Evolutionary conservation across 1,284 basidiomycete genomes (phyloP), one percentile per base, ranked within the genome.

Genomic region (Pyrrhoderma lamaoense): DNA sequence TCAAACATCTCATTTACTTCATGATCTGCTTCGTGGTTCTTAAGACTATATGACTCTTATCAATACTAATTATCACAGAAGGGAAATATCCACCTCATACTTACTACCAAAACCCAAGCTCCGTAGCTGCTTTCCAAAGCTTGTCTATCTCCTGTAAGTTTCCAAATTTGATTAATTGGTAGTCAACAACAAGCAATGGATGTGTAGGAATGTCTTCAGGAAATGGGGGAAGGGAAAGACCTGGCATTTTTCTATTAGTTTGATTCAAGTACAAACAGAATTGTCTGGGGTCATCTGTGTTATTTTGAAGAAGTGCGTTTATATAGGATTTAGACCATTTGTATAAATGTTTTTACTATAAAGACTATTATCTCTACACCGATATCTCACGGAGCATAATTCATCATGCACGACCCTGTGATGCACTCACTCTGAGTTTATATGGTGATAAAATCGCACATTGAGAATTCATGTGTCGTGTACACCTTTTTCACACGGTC

Each of bases 1-100:
- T 74, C 72, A 54, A 83, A 85, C 79, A 84, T 82, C 2, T 60
- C 64, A 47, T 72, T 64, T 3, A 73, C 77, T 55, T 76, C 71
- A n/a, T 71, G 61, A 23, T 76, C 72, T 14, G 70, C 71, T 3
- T 72, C 79, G 58, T 85, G 77, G 60, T 82, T 80, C 61, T 79
- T 80, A 40, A 84, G 61, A 57, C 80, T 82, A 50, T 23, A 47
- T 42, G 9, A 40, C n/a, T 14, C n/a, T 40, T 40, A n/a, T 19
- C 8, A n/a, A 4, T n/a, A 14, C 48, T 31, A 3, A 34, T n/a
- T 34, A 7, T 39, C 7, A 39, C 46, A 7, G 8, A 8, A 27
- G 34, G 16, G 40, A 21, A n/a, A 16, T 16, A 44, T 19, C 25
- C 31, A 38, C 42, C 38, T 22, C 18, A 35, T 27, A 69, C 75